Conservation (phyloP, 179 eudicot species). For the Drosera spatulata region DNA sequence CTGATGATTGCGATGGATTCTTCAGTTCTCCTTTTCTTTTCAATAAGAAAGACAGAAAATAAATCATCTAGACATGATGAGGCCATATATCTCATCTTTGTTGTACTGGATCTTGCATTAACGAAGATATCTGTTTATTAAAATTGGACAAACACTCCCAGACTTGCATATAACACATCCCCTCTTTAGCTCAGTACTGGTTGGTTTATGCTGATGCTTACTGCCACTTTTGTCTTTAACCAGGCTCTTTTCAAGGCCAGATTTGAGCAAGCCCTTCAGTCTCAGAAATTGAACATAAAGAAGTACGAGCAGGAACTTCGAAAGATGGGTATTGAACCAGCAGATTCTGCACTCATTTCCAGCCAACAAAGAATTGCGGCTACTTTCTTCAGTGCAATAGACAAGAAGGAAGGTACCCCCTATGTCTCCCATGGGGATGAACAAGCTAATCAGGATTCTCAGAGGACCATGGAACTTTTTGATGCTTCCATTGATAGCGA, state of each 20-base stretch:
- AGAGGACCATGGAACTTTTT: slow-evolving; percentile 13
- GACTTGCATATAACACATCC: no score
- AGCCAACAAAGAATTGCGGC: slow-evolving; percentile 96
- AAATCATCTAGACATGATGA: no score
- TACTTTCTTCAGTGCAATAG: slow-evolving; percentile 89
- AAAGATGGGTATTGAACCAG: slow-evolving; percentile 81
- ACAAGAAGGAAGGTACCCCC: slow-evolving; percentile 83
- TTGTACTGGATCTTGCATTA: no score
- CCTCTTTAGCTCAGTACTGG: neutral
- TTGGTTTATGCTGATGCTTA: neutral
- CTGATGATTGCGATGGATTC: no score
- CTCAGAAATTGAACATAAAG: slow-evolving; percentile 95
- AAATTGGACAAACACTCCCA: no score
- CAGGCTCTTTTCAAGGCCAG: slow-evolving; percentile 99
- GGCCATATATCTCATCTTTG: no score
- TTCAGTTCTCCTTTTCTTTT: no score
- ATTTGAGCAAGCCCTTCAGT: slow-evolving; percentile 98
- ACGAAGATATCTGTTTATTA: no score
- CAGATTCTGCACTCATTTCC: slow-evolving; percentile 94
- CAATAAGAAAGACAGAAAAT: no score
- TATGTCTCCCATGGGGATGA: slow-evolving; percentile 64
- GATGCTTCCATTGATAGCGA: slow-evolving; percentile 68
- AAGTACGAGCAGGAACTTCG: slow-evolving; percentile 84
- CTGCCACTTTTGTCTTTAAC: slow-evolving; percentile 1
- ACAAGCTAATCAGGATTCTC: slow-evolving; percentile 14